phyloP scores from a whole-genome alignment of 768 basidiomycete genomes.

The Galerina sulciceps region DNA sequence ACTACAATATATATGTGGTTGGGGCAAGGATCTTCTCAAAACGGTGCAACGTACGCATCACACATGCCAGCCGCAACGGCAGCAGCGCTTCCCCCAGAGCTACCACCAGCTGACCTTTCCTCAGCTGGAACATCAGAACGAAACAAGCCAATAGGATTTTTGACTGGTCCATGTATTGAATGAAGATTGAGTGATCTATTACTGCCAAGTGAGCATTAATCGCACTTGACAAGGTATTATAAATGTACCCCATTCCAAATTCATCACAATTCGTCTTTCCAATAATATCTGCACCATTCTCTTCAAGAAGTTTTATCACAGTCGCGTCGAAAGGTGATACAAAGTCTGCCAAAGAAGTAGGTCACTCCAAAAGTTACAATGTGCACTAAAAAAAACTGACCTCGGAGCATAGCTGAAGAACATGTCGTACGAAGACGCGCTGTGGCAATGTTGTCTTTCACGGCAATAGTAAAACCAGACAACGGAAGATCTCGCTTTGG shows the following conservation, averaged over 20 bases:
- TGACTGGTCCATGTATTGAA: constrained; percentile 74
- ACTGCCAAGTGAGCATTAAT: background rate
- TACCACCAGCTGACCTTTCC: constrained; percentile 81
- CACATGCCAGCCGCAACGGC: constrained; percentile 88
- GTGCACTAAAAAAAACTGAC: constrained; percentile 35
- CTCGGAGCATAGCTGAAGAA: constrained; percentile 73
- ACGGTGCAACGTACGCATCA: constrained; percentile 64
- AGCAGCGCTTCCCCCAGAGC: constrained; percentile 94
- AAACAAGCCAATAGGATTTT: constrained; percentile 65
- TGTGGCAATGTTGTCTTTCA: constrained; percentile 92
- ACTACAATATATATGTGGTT: constrained; percentile 39
- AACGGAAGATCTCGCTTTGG: constrained; percentile 30
- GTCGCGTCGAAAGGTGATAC: constrained; percentile 86
- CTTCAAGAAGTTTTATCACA: constrained; percentile 65
- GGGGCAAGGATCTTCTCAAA: background rate
- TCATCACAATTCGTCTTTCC: constrained; percentile 98
- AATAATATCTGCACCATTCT: constrained; percentile 69
- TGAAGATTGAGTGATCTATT: constrained; percentile 77
- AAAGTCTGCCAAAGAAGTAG: constrained; percentile 54
- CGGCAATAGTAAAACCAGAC: constrained; percentile 55
- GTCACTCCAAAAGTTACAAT: background rate
- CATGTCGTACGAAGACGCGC: constrained; percentile 67
- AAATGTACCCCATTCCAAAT: constrained; percentile 93
- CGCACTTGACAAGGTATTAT: background rate
- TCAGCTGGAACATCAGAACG: constrained; percentile 7